Conservation (phyloP, 106 monocot species). For the Acorus gramineus region DNA sequence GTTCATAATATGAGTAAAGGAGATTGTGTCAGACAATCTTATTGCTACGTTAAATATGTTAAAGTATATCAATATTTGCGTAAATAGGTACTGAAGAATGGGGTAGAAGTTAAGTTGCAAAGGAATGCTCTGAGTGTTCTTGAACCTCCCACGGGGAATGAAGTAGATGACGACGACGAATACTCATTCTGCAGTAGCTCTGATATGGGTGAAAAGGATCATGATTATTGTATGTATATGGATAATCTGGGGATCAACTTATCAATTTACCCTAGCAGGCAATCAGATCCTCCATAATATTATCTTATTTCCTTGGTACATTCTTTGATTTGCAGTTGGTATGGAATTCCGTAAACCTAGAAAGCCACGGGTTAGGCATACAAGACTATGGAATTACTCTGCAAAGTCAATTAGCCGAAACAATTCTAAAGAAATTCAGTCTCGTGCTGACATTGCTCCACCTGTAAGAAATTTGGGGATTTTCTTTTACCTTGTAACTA, state of each 20-base stretch:
- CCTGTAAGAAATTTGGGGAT: slow-evolving; percentile 29
- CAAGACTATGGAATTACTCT: slow-evolving; percentile 57
- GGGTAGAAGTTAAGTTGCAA: slow-evolving; percentile 21
- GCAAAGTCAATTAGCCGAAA: slow-evolving; percentile 35
- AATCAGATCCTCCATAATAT: not conserved
- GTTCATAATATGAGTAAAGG: no score
- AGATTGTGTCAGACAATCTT: no score
- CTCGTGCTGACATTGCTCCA: slow-evolving; percentile 36
- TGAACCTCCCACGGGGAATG: slow-evolving; percentile 8
- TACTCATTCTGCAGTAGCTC: slow-evolving; percentile 82
- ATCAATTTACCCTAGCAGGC: not conserved
- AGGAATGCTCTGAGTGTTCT: slow-evolving; percentile 22
- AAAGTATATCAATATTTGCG: no score
- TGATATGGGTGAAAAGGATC: slow-evolving; percentile 62
- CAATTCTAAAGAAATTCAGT: slow-evolving; percentile 25
- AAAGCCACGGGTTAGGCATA: slow-evolving; percentile 62
- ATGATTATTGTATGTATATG: slow-evolving; percentile 41
- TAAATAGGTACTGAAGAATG: slow-evolving; percentile 18
- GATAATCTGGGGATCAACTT: no score
- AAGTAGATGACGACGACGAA: slow-evolving; percentile 1
- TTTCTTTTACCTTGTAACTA: no score
- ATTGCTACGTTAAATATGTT: no score
- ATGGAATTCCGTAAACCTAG: slow-evolving; percentile 64
- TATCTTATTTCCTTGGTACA: no score
- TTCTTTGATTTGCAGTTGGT: slow-evolving; percentile 28